These are phyloP conservation scores for Suillus variegatus DNA, from an alignment of 768 basidiomycete species.

Conservation along the genomic window DNA sequence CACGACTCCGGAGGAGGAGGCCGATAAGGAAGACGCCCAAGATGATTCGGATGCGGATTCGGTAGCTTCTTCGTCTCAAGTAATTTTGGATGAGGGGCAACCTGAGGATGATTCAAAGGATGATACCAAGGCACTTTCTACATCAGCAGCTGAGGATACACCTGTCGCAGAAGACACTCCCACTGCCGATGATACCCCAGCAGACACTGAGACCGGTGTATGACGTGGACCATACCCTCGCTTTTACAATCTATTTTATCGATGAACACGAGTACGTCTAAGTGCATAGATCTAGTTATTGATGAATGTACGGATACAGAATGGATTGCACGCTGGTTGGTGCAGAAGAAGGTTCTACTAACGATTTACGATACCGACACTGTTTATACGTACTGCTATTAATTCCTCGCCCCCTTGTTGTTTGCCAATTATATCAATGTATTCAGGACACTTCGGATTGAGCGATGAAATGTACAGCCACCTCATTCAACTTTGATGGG, in stretches of 20 bases:
- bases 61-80: slow-evolving; percentile 23
- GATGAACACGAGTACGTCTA: background rate
- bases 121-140: slow-evolving; percentile 10
- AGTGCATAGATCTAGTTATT: slow-evolving; percentile 7
- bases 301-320: slow-evolving; percentile 1
- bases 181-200: slow-evolving; percentile 14
- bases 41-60: slow-evolving; percentile 20
- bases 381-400: slow-evolving; percentile 20
- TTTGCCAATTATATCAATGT: slow-evolving; percentile 1
- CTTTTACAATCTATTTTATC: background rate
- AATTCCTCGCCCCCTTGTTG: slow-evolving; percentile 10
- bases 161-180: slow-evolving; percentile 12
- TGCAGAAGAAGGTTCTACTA: slow-evolving; percentile 6
- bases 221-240: background rate
- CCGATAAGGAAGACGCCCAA: slow-evolving; percentile 14
- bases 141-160: slow-evolving; percentile 9
- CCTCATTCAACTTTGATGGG: background rate
- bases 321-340: slow-evolving; percentile 10
- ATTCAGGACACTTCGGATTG: background rate
- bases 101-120: slow-evolving; percentile 2
- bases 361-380: slow-evolving; percentile 15
- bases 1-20: slow-evolving; percentile 12
- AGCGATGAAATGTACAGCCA: background rate
- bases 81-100: slow-evolving; percentile 10
- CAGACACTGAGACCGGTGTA: slow-evolving; percentile 5